phyloP scores from a whole-genome alignment of 2,329 filamentous ascomycete species.

The Paraphaeosphaeria sporulosa region DNA sequence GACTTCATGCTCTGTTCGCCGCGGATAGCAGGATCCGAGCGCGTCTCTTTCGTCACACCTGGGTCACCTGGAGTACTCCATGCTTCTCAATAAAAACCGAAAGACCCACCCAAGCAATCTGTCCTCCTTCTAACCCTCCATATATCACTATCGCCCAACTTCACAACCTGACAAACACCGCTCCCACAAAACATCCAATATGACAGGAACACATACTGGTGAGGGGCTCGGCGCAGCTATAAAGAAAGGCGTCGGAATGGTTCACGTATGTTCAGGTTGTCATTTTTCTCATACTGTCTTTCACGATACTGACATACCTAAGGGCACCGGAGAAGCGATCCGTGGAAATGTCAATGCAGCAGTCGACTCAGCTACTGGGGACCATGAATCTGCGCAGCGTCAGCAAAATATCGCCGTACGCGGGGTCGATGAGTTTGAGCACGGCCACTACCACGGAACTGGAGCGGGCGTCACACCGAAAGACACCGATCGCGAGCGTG shows the following conservation, averaged over 20 bases:
- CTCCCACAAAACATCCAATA: conserved; percentile 11
- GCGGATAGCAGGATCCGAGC: conserved; percentile 3
- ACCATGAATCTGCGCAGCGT: conserved; percentile 30
- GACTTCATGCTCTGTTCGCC: neutral
- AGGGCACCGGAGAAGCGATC: conserved; percentile 50
- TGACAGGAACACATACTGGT: conserved; percentile 35
- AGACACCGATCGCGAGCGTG: conserved; percentile 35
- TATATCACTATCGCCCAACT: conserved; percentile 5
- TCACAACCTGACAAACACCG: neutral
- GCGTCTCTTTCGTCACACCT: conserved; percentile 9
- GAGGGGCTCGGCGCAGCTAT: conserved; percentile 39
- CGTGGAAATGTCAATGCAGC: conserved; percentile 48
- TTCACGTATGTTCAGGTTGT: conserved; percentile 38
- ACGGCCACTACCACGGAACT: conserved; percentile 41
- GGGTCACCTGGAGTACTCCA: neutral
- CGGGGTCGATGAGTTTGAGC: conserved; percentile 45
- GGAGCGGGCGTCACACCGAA: conserved; percentile 38
- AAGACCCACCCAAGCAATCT: neutral
- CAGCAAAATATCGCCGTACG: conserved; percentile 42
- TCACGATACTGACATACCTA: conserved; percentile 18
- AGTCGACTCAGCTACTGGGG: conserved; percentile 43
- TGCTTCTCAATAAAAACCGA: neutral
- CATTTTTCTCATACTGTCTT: too few species aligned
- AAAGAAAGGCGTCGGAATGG: conserved; percentile 43
- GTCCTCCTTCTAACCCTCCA: conserved; percentile 14